Evolutionary conservation across 441 rosid species (phyloP), one percentile per base, ranked within the genome.

Genomic region (Gossypium aridum): DNA sequence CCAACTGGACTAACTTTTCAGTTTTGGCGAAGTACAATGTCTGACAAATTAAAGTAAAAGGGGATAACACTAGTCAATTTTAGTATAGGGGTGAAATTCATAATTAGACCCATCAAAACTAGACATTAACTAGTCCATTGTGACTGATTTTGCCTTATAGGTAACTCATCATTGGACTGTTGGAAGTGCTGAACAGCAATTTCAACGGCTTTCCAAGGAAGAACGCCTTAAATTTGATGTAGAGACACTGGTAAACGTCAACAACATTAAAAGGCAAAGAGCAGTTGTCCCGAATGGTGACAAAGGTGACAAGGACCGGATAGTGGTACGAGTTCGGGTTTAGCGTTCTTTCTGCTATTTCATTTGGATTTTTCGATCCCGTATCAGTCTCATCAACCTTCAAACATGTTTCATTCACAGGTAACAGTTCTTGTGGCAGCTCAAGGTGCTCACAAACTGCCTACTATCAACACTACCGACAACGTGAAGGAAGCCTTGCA

Each of bases 201-300:
- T 75, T 56, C 59, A 66, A 64, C 54, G 19, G 43, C 64, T 75
- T 22, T 75, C 77, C 70, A 39, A 59, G 14, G 65, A 75, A 55
- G 77, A 75, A 23, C 56, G 56, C 20, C 56, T 9, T 28, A 75
- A 75, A 75, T 75, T 65, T 20, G 77, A 75, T 0, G 26, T 23
- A 22, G 72, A 75, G 77, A 34, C 77, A 14, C 12, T 75, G 20
- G 72, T 75, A 59, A 75, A 75, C 37, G 9, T 75, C 72, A 65
- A 75, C 26, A 56, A 65, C 59, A 5, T 14, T 67, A 65, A 23
- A 55, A 9, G 2, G 43, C 65, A 55, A 75, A 75, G 65, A 56
- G n/a, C 9, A 54, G 23, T 37, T 39, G 20, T 25, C 23, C 65
- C 56, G 9, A 75, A 51, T 25, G 72, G 45, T 2, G 61, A 51